Percentiles rank a stretch among this genome's conserved stretches.
Evolutionary conservation across 1,139 yeast species (phyloP).

Genomic region (Saccharomycopsis phalli): DNA sequence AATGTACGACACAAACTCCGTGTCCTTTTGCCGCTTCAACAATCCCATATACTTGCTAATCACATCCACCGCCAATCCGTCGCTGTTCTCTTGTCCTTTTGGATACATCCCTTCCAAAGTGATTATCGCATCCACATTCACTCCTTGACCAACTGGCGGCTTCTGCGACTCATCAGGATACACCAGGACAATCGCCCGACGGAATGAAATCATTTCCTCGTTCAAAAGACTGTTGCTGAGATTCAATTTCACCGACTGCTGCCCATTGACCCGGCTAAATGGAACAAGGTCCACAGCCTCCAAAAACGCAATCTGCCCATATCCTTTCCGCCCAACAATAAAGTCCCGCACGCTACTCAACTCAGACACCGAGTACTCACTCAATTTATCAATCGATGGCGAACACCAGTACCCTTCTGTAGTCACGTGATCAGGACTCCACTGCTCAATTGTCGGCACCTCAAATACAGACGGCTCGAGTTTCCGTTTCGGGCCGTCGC

Average conservation of each 20-base stretch:
- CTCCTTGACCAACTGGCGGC: constrained; percentile 62
- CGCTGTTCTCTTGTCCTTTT: constrained; percentile 24
- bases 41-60: constrained; percentile 40
- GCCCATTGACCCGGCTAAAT: constrained; percentile 31
- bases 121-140: constrained; percentile 79
- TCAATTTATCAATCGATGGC: constrained; percentile 54
- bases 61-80: constrained; percentile 29
- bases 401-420: constrained; percentile 65
- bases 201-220: constrained; percentile 14
- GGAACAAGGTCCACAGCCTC: constrained; percentile 65
- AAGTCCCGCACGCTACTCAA: constrained; percentile 56
- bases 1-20: constrained; percentile 73
- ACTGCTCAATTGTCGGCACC: not conserved
- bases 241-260: constrained; percentile 8
- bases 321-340: constrained; percentile 65
- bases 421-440: not conserved
- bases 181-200: constrained; percentile 55
- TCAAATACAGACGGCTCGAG: not conserved
- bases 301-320: constrained; percentile 66
- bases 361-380: constrained; percentile 39
- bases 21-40: constrained; percentile 49
- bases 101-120: constrained; percentile 64
- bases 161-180: constrained; percentile 49
- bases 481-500: not conserved
- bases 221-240: constrained; percentile 12